Evolutionary conservation across 345 rosid genomes (phyloP).

Genomic region (Excoecaria cochinchinensis): DNA sequence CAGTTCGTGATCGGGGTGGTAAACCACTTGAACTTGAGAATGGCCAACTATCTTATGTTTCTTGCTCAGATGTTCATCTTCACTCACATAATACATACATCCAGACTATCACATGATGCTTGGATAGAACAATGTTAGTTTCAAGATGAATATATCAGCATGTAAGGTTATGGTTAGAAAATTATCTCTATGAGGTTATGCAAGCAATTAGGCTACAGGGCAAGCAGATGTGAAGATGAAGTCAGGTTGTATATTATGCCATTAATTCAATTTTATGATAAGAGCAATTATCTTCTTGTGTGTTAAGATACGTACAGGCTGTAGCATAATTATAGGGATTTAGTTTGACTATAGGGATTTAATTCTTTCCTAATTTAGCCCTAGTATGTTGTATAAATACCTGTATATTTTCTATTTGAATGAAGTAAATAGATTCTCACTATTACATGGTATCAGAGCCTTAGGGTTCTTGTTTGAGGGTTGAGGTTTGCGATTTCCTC

Average conservation of each 20-base stretch:
- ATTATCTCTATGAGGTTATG: background rate
- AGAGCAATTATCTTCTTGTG: background rate
- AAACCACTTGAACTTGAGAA: background rate
- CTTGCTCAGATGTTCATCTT: background rate
- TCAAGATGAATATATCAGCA: background rate
- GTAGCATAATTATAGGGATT: too few species aligned
- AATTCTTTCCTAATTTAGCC: too few species aligned
- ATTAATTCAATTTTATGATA: background rate
- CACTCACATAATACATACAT: background rate
- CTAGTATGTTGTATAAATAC: too few species aligned
- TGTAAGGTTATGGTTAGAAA: background rate
- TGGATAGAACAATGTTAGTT: background rate
- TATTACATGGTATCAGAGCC: too few species aligned
- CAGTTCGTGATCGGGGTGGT: background rate
- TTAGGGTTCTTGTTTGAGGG: too few species aligned
- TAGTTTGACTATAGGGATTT: too few species aligned
- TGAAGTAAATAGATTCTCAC: too few species aligned
- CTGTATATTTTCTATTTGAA: too few species aligned
- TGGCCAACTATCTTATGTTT: background rate
- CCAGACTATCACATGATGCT: background rate
- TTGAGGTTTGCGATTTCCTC: too few species aligned
- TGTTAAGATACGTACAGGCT: too few species aligned
- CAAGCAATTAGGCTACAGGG: background rate
- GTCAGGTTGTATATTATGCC: background rate
- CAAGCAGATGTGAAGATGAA: background rate